Base-by-base conservation (phyloP, 129 eudicot species). In the Pittosporum tobira region DNA sequence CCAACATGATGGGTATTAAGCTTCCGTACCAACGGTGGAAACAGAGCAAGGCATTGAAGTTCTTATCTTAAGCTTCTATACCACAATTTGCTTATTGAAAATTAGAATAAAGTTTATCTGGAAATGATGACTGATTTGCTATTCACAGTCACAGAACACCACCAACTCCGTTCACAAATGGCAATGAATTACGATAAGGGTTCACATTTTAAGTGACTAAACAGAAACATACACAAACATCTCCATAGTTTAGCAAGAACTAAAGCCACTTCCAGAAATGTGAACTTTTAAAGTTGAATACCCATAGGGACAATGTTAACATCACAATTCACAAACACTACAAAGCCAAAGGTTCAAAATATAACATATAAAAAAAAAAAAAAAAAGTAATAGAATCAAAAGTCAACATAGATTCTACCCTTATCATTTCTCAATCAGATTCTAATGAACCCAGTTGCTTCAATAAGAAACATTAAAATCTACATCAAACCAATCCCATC, bases 361-460 rank as follows among this genome's bases (percentile, higher is more conserved):
- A 5, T 1, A 53, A 53, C 1, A 15, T 26, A n/a, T n/a, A n/a
- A n/a, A n/a, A n/a, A n/a, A n/a, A n/a, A n/a, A n/a, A 40, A 11
- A 40, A 40, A 40, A 3, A 1, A 4, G 13, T 2, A 40, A 54
- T 27, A 5, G 5, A 6, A 53, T 8, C 15, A 18, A 29, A 54
- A 27, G 28, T 54, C 42, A 28, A 6, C 4, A 31, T 44, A 14
- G 45, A 56, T 30, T 56, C 45, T 19, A 7, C 26, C 25, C 27
- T 56, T 30, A 55, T 16, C 43, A 55, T 55, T 30, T 38, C 61
- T 56, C 3, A 19, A 31, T 9, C 30, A 56, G 31, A 56, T 18
- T 22, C 28, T 18, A 30, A 30, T 18, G 19, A 55, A 31, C n/a
- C 60, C 59, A 18, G 1, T 1, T 38, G 51, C 21, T 42, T 24